Conservation (phyloP, 225 moss, liverwort and hornwort species). For the Pseudisothecium myosuroides region DNA sequence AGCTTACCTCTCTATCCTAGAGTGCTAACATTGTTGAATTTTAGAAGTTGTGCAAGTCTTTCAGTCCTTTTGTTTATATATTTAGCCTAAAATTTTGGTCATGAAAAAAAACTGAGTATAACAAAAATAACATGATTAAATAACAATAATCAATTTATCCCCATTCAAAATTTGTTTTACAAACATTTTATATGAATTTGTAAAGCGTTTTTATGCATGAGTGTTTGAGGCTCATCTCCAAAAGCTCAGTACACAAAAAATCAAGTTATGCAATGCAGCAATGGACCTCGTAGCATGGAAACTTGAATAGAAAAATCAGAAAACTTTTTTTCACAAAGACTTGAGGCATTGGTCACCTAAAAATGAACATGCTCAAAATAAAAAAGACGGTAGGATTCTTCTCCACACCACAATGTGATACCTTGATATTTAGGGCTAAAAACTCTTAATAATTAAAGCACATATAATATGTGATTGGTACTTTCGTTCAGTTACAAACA, state of each 20-base stretch:
- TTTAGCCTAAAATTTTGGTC: background rate
- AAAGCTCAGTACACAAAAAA: background rate
- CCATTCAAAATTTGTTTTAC: background rate
- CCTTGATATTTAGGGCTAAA: background rate
- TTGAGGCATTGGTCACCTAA: background rate
- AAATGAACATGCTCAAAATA: no score
- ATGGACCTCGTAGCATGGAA: background rate
- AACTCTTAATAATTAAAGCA: background rate
- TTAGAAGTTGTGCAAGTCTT: background rate
- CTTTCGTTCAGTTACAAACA: background rate
- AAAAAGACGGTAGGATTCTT: background rate
- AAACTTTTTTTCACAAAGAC: background rate
- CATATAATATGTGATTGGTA: no score
- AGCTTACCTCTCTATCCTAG: background rate
- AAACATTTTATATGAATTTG: background rate
- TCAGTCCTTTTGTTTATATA: background rate
- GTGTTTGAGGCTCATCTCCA: background rate
- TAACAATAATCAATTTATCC: background rate
- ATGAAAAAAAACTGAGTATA: no score
- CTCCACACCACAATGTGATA: background rate
- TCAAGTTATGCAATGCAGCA: background rate
- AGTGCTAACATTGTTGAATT: no score
- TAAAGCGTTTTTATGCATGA: background rate
- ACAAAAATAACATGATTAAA: background rate
- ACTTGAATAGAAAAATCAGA: background rate